Evolutionary conservation across 2,329 filamentous ascomycete species (phyloP).

Genomic region (Calycina herbarum): DNA sequence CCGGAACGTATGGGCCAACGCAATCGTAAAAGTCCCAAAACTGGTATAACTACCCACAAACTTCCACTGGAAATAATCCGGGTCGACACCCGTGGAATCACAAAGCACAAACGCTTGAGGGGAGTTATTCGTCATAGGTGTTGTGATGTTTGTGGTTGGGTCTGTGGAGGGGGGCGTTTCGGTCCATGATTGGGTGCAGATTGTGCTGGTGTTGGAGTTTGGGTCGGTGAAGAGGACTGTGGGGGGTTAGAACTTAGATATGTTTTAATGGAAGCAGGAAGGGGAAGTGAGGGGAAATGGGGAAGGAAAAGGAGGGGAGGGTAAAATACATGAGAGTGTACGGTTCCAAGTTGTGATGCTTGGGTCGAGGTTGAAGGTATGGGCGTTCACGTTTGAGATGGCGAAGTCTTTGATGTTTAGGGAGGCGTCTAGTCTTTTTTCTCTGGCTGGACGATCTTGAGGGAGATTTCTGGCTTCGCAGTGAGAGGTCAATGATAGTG

Average conservation of each 20-base stretch:
- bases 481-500: background rate
- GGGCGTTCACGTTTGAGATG: background rate
- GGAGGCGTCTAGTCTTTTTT: background rate
- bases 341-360: slow-evolving; percentile 12
- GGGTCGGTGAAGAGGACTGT: slow-evolving; percentile 33
- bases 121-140: background rate
- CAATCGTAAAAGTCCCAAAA: background rate
- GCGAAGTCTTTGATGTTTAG: background rate
- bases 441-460: background rate
- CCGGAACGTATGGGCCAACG: background rate
- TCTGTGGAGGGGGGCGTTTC: slow-evolving; percentile 5
- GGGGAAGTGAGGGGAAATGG: background rate
- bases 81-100: background rate
- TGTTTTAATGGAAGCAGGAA: too few relatives aligned
- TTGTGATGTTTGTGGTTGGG: background rate
- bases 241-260: background rate
- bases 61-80: background rate
- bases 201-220: slow-evolving; percentile 34
- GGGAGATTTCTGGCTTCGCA: slow-evolving; percentile 1
- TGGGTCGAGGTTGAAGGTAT: background rate
- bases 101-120: background rate
- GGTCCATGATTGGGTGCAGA: slow-evolving; percentile 29
- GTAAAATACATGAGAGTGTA: slow-evolving; percentile 20
- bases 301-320: background rate
- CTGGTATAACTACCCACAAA: background rate